Evolutionary conservation across 2,329 filamentous ascomycete genomes (phyloP), one percentile per base, ranked within the genome.

Genomic region (Aspergillus sergii): DNA sequence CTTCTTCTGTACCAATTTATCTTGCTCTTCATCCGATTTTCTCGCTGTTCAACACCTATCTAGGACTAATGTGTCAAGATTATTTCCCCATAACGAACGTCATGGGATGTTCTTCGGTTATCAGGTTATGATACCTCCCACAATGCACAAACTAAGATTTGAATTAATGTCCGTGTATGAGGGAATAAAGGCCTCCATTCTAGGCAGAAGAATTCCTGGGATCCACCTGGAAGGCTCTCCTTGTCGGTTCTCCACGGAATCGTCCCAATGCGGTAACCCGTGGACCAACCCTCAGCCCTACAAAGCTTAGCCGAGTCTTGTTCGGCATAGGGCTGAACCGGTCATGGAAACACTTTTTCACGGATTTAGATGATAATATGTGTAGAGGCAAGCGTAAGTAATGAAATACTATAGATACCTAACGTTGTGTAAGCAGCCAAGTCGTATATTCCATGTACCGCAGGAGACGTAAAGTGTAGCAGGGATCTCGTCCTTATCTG

Each of bases 301-400:
- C 9, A 54, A 54, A 54, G 51, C 51, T 54, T 53, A 53, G 50
- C 50, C 50, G 50, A 53, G 50, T 53, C 50, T 53, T 36, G 51
- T 36, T 19, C 16, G 19, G 30, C 4, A 36, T 36, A 54, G 51
- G 51, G 51, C 51, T 54, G 51, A 54, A 1, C 21, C 48, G 23
- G 19, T 5, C 10, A 12, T 46, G 7, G 19, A 30, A 26, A 51
- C 16, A 16, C 0, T 11, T n/a, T 32, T 3, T 28, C 6, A 16
- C 34, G 14, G 14, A 36, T 8, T 36, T 0, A 3, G 0, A 16
- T 36, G 14, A 8, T 36, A 36, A 16, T 36, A 16, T 36, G 0
- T 16, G 34, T 36, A 36, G 34, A 36, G 1, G 6, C 14, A 12
- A 16, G 12, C 34, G 4, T 16, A 36, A 6, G 12, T 2, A 2